Evolutionary conservation across 176 grass and related monocot genomes (phyloP), one percentile per base, ranked within the genome.

Genomic region (Oryza rufipogon): DNA sequence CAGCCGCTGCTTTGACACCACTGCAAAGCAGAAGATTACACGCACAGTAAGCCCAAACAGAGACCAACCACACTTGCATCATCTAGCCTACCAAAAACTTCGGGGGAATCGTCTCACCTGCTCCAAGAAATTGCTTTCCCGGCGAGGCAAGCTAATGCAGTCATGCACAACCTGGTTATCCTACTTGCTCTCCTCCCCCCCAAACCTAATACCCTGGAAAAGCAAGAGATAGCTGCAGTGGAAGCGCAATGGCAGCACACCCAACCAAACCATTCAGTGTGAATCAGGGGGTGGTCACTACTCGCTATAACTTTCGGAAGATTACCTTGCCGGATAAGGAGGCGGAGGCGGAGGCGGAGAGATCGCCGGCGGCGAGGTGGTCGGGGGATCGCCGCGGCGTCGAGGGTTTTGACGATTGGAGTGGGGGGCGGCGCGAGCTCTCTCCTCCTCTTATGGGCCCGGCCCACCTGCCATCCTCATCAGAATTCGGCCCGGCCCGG

Each of bases 131-230:
- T 33, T 70, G 70, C 80, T 84, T 19, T 87, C 49, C 75, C 64
- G 19, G 70, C 64, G 25, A 80, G 80, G 32, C 75, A 75, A 51
- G 74, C 13, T 33, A 91, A n/a, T 20, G 85, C 77, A 70, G 75
- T 84, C 89, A 91, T 91, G 70, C 89, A 87, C 89, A 19, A 33
- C 23, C 1, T 22, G 68, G 13, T 26, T 63, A 7, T 5, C 58
- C 58, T 63, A 61, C 19, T 20, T n/a, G 22, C 1, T 61, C 20
- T 9, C 7, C 2, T n/a, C 5, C 58, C 58, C 22, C 58, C 9
- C 19, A 9, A 63, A 63, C 0, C 58, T 63, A 63, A 9, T 23
- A n/a, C n/a, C 2, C 22, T 19, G 58, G n/a, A 9, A 38, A 9
- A 38, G 58, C n/a, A 63, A 23, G 58, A 23, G n/a, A 58, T 20